Evolutionary conservation across 805 yeast species (phyloP).

Genomic region (Candida ascalaphidarum): DNA sequence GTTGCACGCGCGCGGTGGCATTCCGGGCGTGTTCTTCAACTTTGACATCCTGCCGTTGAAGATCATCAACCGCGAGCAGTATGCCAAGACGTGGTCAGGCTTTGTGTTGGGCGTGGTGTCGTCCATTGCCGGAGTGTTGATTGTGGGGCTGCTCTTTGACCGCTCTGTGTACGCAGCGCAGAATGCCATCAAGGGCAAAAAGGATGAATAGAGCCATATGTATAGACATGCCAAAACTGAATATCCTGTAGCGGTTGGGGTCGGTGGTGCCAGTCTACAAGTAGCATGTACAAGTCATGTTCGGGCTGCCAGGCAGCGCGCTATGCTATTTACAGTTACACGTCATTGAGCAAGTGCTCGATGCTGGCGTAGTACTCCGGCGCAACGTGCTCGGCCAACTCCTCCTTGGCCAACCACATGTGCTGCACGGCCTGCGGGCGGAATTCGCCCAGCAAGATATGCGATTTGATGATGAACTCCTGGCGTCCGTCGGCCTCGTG

Average conservation of each 20-base stretch:
- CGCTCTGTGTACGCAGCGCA: slow-evolving; percentile 86
- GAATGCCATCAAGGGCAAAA: slow-evolving; percentile 60
- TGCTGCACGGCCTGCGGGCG: slow-evolving; percentile 38
- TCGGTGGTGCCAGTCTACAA: too few relatives aligned
- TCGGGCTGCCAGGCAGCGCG: too few relatives aligned
- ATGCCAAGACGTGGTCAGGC: slow-evolving; percentile 71
- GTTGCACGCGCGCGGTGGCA: slow-evolving; percentile 72
- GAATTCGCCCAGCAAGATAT: slow-evolving; percentile 79
- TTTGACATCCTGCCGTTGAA: slow-evolving; percentile 93
- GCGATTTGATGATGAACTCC: slow-evolving; percentile 79
- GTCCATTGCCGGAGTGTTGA: slow-evolving; percentile 87
- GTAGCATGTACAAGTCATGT: too few relatives aligned
- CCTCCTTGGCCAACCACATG: slow-evolving; percentile 84
- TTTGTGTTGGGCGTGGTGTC: slow-evolving; percentile 78
- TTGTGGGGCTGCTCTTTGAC: slow-evolving; percentile 86
- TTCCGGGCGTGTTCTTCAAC: slow-evolving; percentile 80
- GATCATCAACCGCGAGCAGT: slow-evolving; percentile 75
- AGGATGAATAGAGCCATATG: slow-evolving; percentile 30
- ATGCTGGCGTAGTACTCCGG: slow-evolving; percentile 49
- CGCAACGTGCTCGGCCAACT: slow-evolving; percentile 47
- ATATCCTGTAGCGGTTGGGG: too few relatives aligned
- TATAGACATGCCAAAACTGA: background rate
- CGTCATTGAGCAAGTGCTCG: slow-evolving; percentile 37
- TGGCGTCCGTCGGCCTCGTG: slow-evolving; percentile 30
- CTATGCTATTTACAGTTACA: slow-evolving; percentile 9